Evolutionary conservation across 192 early-diverging fungal genomes (phyloP).

Genomic region (Backusella circina): DNA sequence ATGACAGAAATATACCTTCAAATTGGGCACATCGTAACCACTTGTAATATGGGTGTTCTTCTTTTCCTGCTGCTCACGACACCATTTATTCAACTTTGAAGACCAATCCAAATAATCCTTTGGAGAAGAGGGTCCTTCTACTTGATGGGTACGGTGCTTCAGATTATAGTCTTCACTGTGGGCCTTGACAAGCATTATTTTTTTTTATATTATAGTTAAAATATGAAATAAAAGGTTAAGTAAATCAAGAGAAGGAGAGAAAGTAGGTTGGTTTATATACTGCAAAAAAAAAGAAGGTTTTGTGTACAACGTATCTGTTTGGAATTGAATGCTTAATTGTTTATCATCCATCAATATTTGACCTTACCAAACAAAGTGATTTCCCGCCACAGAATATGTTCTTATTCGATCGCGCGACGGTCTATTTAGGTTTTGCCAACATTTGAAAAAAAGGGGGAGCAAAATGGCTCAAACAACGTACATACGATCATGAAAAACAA

Average conservation of each 20-base stretch:
- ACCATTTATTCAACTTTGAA: conserved; percentile 4
- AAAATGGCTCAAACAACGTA: background rate
- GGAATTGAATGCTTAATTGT: background rate
- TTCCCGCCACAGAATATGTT: background rate
- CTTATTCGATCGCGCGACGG: background rate
- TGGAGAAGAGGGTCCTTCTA: conserved; percentile 20
- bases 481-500: background rate
- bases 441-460: no score
- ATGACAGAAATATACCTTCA: background rate
- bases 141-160: conserved; percentile 11
- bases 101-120: conserved; percentile 16
- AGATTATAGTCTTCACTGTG: conserved; percentile 17
- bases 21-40: conserved; percentile 9
- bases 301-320: background rate
- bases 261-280: background rate
- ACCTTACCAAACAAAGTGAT: conserved; percentile 3
- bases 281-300: background rate
- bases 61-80: conserved; percentile 4
- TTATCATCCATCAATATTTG: background rate
- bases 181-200: conserved; percentile 18
- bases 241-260: background rate
- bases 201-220: background rate
- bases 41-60: background rate
- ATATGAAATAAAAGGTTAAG: background rate
- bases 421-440: background rate